These are phyloP conservation scores for Catunica adiposa DNA, from an alignment of 2,329 filamentous ascomycete genomes.

Conservation along the genomic window DNA sequence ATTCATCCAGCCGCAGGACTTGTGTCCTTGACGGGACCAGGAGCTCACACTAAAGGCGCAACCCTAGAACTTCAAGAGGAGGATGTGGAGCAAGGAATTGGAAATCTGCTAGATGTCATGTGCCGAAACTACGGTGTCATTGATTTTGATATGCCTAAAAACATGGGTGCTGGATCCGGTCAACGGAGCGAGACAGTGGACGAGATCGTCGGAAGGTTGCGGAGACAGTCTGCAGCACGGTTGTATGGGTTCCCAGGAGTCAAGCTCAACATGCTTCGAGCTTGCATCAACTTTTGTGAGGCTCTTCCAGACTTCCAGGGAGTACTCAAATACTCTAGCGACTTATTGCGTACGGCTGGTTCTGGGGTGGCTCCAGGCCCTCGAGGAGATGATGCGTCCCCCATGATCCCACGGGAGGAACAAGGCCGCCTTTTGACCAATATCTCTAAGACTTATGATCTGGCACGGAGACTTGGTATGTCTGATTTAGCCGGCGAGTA, in stretches of 20 bases:
- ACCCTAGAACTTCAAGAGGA: constrained; percentile 43
- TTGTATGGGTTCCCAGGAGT: constrained; percentile 62
- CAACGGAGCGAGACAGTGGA: constrained; percentile 28
- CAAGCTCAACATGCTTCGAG: constrained; percentile 72
- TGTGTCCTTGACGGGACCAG: constrained; percentile 48
- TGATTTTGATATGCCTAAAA: constrained; percentile 25
- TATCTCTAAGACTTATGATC: constrained; percentile 64
- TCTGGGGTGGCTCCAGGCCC: constrained; percentile 60
- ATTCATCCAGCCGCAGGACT: constrained; percentile 86
- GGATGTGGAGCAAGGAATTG: constrained; percentile 50
- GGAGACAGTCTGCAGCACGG: constrained; percentile 39
- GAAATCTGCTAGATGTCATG: constrained; percentile 42
- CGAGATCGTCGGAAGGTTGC: constrained; percentile 39
- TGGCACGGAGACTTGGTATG: constrained; percentile 61
- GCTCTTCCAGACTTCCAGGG: constrained; percentile 82
- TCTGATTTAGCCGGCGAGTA: constrained; percentile 62
- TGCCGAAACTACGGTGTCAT: constrained; percentile 50
- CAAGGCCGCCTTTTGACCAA: constrained; percentile 72
- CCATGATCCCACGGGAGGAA: constrained; percentile 61
- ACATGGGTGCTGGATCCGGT: constrained; percentile 15
- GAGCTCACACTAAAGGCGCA: constrained; percentile 27
- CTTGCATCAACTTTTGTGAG: constrained; percentile 89
- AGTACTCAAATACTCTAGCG: constrained; percentile 72
- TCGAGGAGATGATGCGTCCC: constrained; percentile 50
- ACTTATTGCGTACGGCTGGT: constrained; percentile 67